Evolutionary conservation across 2,329 filamentous ascomycete species (phyloP).

Genomic region (Pezicula carpinea): DNA sequence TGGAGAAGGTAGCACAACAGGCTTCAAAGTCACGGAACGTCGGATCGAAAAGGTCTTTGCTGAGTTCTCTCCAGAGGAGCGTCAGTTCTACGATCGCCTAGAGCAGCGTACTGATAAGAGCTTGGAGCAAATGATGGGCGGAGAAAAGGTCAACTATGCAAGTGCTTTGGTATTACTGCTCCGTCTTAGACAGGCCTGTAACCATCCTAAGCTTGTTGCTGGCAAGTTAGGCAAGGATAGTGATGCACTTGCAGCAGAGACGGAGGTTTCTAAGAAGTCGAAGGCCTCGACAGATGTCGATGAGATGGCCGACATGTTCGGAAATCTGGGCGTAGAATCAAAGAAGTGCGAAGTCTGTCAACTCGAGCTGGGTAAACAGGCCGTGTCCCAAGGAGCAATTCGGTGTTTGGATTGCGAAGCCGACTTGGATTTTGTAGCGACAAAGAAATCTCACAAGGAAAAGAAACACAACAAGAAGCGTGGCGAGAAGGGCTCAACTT

Average conservation of each 20-base stretch:
- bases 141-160: slow-evolving; percentile 78
- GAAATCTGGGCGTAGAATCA: slow-evolving; percentile 58
- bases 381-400: slow-evolving; percentile 38
- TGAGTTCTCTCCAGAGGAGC: slow-evolving; percentile 74
- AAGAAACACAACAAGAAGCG: slow-evolving; percentile 32
- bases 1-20: slow-evolving; percentile 47
- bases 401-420: slow-evolving; percentile 71
- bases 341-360: slow-evolving; percentile 31
- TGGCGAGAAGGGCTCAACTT: slow-evolving; percentile 21
- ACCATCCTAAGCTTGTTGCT: slow-evolving; percentile 85
- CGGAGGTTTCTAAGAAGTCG: slow-evolving; percentile 36
- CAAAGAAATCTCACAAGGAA: slow-evolving; percentile 38
- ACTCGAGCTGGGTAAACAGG: slow-evolving; percentile 24
- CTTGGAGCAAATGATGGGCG: slow-evolving; percentile 83
- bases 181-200: slow-evolving; percentile 86
- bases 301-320: slow-evolving; percentile 79
- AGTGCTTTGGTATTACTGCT: slow-evolving; percentile 90
- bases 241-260: slow-evolving; percentile 70
- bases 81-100: slow-evolving; percentile 78
- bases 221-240: slow-evolving; percentile 83
- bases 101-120: slow-evolving; percentile 82
- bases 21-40: slow-evolving; percentile 88
- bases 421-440: slow-evolving; percentile 61
- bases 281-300: slow-evolving; percentile 60
- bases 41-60: slow-evolving; percentile 79